phyloP scores from a whole-genome alignment of 2,329 filamentous ascomycete genomes.

The Cucurbitaria berberidis region DNA sequence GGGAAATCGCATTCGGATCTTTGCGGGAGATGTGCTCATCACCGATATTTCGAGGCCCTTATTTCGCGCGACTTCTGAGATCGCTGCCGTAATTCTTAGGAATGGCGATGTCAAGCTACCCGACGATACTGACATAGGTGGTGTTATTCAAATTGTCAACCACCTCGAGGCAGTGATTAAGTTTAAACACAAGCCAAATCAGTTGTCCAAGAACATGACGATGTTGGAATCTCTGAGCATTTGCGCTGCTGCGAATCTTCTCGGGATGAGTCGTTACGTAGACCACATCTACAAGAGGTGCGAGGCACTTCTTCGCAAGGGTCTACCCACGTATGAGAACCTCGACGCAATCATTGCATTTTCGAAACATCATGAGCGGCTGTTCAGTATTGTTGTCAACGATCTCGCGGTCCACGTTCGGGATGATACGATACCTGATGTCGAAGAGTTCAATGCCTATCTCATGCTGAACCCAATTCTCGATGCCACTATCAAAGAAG shows the following conservation, averaged over 20 bases:
- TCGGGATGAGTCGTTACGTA: neutral
- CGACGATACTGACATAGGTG: neutral
- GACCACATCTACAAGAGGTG: constrained; percentile 1
- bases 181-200: neutral
- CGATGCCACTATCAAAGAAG: neutral
- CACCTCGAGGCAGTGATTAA: neutral
- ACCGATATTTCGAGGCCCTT: neutral
- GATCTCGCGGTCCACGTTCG: neutral
- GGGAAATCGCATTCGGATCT: neutral
- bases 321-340: neutral
- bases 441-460: neutral
- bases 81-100: neutral
- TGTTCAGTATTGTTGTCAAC: neutral
- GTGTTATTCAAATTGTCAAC: neutral
- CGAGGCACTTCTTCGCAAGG: neutral
- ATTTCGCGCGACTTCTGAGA: neutral
- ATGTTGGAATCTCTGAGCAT: neutral
- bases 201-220: neutral
- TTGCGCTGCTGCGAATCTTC: neutral
- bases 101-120: neutral
- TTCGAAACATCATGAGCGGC: neutral
- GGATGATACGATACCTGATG: neutral
- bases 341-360: neutral
- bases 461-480: neutral
- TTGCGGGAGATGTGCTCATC: neutral